Evolutionary conservation across 2,329 filamentous ascomycete species (phyloP).

Genomic region (Colletotrichum sojae): DNA sequence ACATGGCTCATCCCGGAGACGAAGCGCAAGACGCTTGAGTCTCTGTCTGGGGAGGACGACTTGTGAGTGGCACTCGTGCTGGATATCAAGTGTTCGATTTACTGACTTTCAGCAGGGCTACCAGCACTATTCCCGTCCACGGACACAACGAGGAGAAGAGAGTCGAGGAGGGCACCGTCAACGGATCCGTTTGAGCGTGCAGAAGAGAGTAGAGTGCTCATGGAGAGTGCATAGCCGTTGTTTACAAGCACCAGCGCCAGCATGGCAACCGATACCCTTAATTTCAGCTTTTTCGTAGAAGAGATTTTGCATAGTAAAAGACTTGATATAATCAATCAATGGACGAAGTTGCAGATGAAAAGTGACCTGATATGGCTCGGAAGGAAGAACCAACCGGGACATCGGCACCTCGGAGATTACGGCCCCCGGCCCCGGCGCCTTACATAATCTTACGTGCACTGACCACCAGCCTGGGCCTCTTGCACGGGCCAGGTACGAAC

Average conservation of each 20-base stretch:
- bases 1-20: conserved; percentile 61
- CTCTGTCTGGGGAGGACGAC: conserved; percentile 60
- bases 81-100: background rate
- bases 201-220: background rate
- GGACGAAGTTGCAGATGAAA: too few relatives aligned
- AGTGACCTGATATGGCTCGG: background rate
- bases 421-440: background rate
- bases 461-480: background rate
- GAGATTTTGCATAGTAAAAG: conserved; percentile 1
- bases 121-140: conserved; percentile 25
- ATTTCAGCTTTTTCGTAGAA: background rate
- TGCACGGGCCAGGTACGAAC: conserved; percentile 22
- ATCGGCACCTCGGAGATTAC: background rate
- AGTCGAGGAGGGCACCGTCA: conserved; percentile 30
- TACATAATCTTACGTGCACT: conserved; percentile 18
- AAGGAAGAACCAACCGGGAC: background rate
- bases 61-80: conserved; percentile 18
- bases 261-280: conserved; percentile 29
- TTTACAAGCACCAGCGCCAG: conserved; percentile 1
- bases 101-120: conserved; percentile 21
- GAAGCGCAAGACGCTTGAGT: conserved; percentile 62
- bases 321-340: conserved; percentile 12
- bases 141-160: conserved; percentile 39
- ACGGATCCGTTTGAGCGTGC: conserved; percentile 23
- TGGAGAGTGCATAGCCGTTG: conserved; percentile 2